Conservation (phyloP, 2,329 filamentous ascomycete genomes). For the Knoxdaviesia proteae region DNA sequence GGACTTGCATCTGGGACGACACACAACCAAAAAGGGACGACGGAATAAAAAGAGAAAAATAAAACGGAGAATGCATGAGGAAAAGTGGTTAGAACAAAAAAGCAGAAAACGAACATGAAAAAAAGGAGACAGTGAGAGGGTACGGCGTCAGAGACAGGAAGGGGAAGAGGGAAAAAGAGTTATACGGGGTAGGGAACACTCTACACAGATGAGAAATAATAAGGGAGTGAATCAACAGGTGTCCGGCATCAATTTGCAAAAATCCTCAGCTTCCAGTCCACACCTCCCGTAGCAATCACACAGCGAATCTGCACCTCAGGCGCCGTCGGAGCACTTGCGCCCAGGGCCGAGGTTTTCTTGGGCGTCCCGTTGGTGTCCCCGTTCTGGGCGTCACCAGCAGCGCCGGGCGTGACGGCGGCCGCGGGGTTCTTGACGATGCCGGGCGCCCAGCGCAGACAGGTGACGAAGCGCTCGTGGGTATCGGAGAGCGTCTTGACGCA, state of each 20-base stretch:
- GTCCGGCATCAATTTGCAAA: slow-evolving; percentile 34
- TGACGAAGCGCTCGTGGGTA: slow-evolving; percentile 68
- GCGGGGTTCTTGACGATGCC: slow-evolving; percentile 32
- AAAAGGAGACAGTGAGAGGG: neutral
- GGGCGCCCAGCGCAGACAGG: slow-evolving; percentile 73
- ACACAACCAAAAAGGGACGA: neutral
- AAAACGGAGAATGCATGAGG: neutral
- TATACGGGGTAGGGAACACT: too few relatives aligned
- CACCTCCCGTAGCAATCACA: slow-evolving; percentile 66
- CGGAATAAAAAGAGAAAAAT: neutral
- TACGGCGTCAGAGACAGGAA: too few relatives aligned
- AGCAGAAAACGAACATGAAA: neutral
- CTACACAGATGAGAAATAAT: too few relatives aligned
- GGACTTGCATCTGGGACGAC: neutral
- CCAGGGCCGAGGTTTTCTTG: slow-evolving; percentile 19
- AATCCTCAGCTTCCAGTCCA: slow-evolving; percentile 58
- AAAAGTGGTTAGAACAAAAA: neutral
- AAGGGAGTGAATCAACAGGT: too few relatives aligned
- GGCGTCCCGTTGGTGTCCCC: slow-evolving; percentile 16
- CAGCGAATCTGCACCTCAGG: slow-evolving; percentile 49
- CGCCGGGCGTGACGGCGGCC: slow-evolving; percentile 14
- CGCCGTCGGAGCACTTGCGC: slow-evolving; percentile 11
- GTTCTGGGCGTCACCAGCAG: slow-evolving; percentile 16
- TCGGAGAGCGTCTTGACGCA: slow-evolving; percentile 67
- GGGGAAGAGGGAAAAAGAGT: too few relatives aligned